These are phyloP conservation scores for Lentinula detonsa DNA, from an alignment of 768 basidiomycete genomes.

Conservation along the genomic window DNA sequence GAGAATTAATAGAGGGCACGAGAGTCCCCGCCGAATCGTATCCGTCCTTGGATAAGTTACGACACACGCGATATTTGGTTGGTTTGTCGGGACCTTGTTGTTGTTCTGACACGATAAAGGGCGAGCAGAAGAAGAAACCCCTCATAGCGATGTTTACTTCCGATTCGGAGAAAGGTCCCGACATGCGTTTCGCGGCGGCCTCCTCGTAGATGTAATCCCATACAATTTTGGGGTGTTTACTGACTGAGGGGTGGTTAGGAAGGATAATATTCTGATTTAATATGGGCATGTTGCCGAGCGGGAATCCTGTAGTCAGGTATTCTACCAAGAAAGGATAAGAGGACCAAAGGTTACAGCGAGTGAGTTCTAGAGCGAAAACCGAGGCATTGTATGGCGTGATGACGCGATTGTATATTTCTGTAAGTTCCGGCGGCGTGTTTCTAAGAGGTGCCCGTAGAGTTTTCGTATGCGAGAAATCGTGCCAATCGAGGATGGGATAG, in stretches of 20 bases:
- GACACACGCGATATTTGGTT: slow-evolving; percentile 12
- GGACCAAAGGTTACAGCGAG: too few relatives aligned
- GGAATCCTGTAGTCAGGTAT: too few relatives aligned
- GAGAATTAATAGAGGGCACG: slow-evolving; percentile 8
- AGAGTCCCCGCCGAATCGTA: background rate
- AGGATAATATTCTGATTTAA: background rate
- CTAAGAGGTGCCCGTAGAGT: background rate
- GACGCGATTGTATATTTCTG: background rate
- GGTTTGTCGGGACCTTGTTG: slow-evolving; percentile 10
- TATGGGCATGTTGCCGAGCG: slow-evolving; percentile 9
- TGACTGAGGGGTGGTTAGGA: background rate
- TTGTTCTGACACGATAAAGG: slow-evolving; percentile 11
- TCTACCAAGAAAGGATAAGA: too few relatives aligned
- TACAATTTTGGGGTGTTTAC: background rate
- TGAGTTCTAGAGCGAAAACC: too few relatives aligned
- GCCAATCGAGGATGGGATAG: background rate
- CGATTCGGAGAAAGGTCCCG: slow-evolving; percentile 10
- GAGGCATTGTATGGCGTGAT: slow-evolving; percentile 31
- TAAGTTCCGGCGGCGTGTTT: background rate
- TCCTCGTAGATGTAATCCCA: background rate
- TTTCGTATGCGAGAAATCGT: background rate
- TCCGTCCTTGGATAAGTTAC: slow-evolving; percentile 13
- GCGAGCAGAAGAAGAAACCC: slow-evolving; percentile 13
- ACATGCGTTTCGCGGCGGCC: slow-evolving; percentile 3
- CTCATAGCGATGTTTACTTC: slow-evolving; percentile 9